These are phyloP conservation scores for Thalassia testudinum DNA, from an alignment of 116 monocot genomes.

Conservation along the genomic window DNA sequence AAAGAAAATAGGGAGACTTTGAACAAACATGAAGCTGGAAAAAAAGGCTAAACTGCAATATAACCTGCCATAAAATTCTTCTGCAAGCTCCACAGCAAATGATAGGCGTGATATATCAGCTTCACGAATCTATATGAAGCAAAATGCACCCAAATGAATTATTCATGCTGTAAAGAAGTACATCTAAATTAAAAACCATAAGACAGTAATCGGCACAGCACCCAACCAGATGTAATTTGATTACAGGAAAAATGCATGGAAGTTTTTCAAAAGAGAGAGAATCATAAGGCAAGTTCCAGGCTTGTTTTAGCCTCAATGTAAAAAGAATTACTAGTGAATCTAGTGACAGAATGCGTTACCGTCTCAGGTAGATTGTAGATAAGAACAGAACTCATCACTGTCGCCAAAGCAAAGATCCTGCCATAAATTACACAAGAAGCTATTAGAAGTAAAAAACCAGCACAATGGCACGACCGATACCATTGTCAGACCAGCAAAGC, in stretches of 20 bases:
- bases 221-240: no score
- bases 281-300: no score
- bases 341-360: slow-evolving; percentile 32
- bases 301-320: no score
- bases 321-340: neutral
- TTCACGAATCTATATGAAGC: slow-evolving; percentile 72
- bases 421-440: slow-evolving; percentile 1
- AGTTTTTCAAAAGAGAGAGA: no score
- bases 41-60: neutral
- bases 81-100: slow-evolving; percentile 99
- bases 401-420: slow-evolving; percentile 99
- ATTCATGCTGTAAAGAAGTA: no score
- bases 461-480: no score
- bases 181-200: no score
- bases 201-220: no score
- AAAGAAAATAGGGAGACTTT: neutral
- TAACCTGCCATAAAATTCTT: slow-evolving; percentile 99
- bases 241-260: no score
- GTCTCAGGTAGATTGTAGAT: slow-evolving; percentile 98
- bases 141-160: no score
- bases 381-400: slow-evolving; percentile 94
- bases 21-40: neutral
- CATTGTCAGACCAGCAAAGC: no score
- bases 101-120: slow-evolving; percentile 99
- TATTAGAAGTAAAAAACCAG: no score